Percentiles rank a stretch among this genome's conserved stretches.
phyloP scores from a whole-genome alignment of 2,329 filamentous ascomycete species.

The Myriangium duriaei region DNA sequence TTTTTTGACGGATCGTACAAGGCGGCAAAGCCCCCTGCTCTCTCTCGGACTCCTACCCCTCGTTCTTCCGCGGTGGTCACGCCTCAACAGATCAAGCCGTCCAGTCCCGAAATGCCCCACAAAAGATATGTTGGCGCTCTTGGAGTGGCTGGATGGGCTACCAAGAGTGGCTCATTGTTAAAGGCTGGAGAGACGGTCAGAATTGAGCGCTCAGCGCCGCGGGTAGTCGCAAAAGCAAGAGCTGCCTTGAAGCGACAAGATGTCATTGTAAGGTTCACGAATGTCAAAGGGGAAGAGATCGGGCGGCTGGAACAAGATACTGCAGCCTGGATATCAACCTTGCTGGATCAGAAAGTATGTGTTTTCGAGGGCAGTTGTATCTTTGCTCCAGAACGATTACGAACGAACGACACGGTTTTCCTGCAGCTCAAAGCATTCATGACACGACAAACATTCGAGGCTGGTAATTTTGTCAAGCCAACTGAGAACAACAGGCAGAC shows the following conservation, averaged over 20 bases:
- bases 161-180: slow-evolving; percentile 65
- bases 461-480: slow-evolving; percentile 46
- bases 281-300: slow-evolving; percentile 63
- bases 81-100: slow-evolving; percentile 14
- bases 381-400: slow-evolving; percentile 70
- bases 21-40: slow-evolving; percentile 14
- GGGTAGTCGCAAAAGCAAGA: slow-evolving; percentile 36
- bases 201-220: slow-evolving; percentile 75
- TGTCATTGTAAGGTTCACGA: slow-evolving; percentile 85
- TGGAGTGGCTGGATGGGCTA: slow-evolving; percentile 85
- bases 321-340: slow-evolving; percentile 79
- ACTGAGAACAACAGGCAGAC: slow-evolving; percentile 58
- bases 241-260: slow-evolving; percentile 59
- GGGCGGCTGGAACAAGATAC: slow-evolving; percentile 77
- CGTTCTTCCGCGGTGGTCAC: neutral
- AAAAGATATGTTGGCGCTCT: slow-evolving; percentile 80
- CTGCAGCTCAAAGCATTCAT: slow-evolving; percentile 73
- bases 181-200: slow-evolving; percentile 71
- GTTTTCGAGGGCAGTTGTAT: slow-evolving; percentile 79
- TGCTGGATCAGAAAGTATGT: slow-evolving; percentile 85
- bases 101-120: slow-evolving; percentile 38
- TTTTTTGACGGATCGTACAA: slow-evolving; percentile 54
- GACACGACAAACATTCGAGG: slow-evolving; percentile 60
- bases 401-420: slow-evolving; percentile 90
- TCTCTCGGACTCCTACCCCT: neutral